A percentile compares a stretch with the other conserved stretches of the same genome.
Conservation (phyloP, 495 filamentous ascomycete genomes). For the Talaromyces ruber region DNA sequence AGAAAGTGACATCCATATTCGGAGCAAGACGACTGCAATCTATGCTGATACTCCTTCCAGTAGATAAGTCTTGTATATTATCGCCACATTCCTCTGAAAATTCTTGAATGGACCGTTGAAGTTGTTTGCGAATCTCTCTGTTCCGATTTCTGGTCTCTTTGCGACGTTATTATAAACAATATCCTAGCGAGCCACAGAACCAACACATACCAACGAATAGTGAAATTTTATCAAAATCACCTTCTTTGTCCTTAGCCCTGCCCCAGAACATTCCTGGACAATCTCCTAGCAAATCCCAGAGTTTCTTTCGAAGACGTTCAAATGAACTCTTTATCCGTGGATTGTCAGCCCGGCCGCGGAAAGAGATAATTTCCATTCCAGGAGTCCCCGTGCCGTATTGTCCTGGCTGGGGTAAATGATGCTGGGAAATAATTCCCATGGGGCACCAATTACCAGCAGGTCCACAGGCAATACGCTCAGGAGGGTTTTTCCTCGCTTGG, state of each 20-base stretch:
- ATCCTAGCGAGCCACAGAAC: neutral
- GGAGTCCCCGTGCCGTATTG: neutral
- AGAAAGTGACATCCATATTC: constrained; percentile 7
- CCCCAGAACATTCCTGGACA: neutral
- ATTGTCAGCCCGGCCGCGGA: neutral
- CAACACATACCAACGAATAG: neutral
- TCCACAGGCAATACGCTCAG: neutral
- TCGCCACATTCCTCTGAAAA: constrained; percentile 1
- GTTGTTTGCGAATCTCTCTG: neutral
- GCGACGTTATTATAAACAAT: neutral
- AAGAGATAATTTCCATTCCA: neutral
- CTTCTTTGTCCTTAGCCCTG: neutral
- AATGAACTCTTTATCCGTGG: neutral
- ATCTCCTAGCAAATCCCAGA: neutral
- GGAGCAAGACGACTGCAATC: neutral
- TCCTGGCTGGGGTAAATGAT: neutral
- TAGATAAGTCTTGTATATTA: constrained; percentile 4
- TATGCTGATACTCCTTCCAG: neutral
- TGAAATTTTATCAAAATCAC: neutral
- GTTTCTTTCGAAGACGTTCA: neutral
- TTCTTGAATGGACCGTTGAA: constrained; percentile 7
- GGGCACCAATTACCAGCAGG: neutral
- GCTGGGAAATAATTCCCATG: neutral
- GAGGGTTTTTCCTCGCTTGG: neutral
- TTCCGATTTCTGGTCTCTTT: neutral